phyloP scores from a whole-genome alignment of 2,329 filamentous ascomycete species.

The Shiraia sp. region DNA sequence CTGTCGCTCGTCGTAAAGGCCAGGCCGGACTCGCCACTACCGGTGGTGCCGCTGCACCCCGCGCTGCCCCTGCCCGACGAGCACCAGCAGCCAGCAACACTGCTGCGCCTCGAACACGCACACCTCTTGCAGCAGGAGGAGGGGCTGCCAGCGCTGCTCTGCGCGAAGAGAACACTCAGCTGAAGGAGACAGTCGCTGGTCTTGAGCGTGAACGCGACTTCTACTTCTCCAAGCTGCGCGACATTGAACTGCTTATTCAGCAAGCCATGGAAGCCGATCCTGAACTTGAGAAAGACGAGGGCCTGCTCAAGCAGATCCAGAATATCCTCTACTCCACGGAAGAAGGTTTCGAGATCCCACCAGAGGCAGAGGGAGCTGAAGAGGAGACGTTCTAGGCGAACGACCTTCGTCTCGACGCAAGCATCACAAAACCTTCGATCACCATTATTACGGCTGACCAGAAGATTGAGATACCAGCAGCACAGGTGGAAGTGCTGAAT shows the following conservation, averaged over 20 bases:
- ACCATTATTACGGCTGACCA: constrained; percentile 7
- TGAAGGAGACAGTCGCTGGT: constrained; percentile 94
- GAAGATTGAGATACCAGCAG: background rate
- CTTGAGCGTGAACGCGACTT: constrained; percentile 97
- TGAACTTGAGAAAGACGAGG: constrained; percentile 90
- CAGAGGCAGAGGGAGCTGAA: constrained; percentile 74
- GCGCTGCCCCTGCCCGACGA: constrained; percentile 56
- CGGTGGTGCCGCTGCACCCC: constrained; percentile 50
- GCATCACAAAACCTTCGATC: constrained; percentile 4
- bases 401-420: constrained; percentile 2
- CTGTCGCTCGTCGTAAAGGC: constrained; percentile 80
- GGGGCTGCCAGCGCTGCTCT: constrained; percentile 71
- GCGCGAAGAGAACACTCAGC: constrained; percentile 79
- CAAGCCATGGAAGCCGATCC: constrained; percentile 90
- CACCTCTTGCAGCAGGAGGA: constrained; percentile 45
- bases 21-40: constrained; percentile 61
- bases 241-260: constrained; percentile 94
- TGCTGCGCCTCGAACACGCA: constrained; percentile 47
- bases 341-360: constrained; percentile 80
- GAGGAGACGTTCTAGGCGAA: constrained; percentile 61
- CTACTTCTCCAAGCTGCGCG: constrained; percentile 97
- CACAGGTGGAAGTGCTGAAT: constrained; percentile 27
- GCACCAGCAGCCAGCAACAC: constrained; percentile 47
- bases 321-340: constrained; percentile 97
- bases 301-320: constrained; percentile 94